Evolutionary conservation across 2,329 filamentous ascomycete genomes (phyloP).

Genomic region (Colletotrichum sp.): DNA sequence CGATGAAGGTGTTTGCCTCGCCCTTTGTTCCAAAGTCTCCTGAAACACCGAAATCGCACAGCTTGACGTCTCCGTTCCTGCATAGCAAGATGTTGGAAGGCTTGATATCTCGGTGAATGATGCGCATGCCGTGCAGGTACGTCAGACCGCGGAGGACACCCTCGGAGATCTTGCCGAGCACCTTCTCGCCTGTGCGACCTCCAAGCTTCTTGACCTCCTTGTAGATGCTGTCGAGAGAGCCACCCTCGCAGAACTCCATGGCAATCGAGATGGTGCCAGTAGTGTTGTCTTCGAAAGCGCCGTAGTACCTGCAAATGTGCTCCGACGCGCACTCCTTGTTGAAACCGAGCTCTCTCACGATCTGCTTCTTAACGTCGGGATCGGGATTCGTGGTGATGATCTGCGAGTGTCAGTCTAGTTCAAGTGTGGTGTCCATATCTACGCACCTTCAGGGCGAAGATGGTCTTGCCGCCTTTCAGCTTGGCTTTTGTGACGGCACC

Average conservation of each 20-base stretch:
- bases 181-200: slow-evolving; percentile 94
- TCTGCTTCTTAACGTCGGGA: slow-evolving; percentile 97
- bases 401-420: slow-evolving; percentile 46
- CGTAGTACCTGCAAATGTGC: slow-evolving; percentile 97
- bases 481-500: slow-evolving; percentile 92
- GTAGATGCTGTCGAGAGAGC: slow-evolving; percentile 95
- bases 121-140: slow-evolving; percentile 93
- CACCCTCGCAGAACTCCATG: slow-evolving; percentile 99
- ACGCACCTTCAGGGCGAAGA: slow-evolving; percentile 91
- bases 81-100: slow-evolving; percentile 96
- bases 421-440: neutral
- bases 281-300: slow-evolving; percentile 94
- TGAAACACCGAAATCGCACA: slow-evolving; percentile 97
- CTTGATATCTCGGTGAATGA: slow-evolving; percentile 99
- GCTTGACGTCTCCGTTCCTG: slow-evolving; percentile 90
- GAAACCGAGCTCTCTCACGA: slow-evolving; percentile 93
- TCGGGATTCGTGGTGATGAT: slow-evolving; percentile 98
- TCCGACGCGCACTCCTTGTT: slow-evolving; percentile 97
- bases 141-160: slow-evolving; percentile 92
- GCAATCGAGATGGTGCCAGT: slow-evolving; percentile 97
- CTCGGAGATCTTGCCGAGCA: slow-evolving; percentile 94
- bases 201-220: slow-evolving; percentile 95
- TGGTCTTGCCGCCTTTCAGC: slow-evolving; percentile 88
- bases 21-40: slow-evolving; percentile 99
- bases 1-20: slow-evolving; percentile 98